Conservation (phyloP, 768 basidiomycete species). For the Lactifluus pinguis region DNA sequence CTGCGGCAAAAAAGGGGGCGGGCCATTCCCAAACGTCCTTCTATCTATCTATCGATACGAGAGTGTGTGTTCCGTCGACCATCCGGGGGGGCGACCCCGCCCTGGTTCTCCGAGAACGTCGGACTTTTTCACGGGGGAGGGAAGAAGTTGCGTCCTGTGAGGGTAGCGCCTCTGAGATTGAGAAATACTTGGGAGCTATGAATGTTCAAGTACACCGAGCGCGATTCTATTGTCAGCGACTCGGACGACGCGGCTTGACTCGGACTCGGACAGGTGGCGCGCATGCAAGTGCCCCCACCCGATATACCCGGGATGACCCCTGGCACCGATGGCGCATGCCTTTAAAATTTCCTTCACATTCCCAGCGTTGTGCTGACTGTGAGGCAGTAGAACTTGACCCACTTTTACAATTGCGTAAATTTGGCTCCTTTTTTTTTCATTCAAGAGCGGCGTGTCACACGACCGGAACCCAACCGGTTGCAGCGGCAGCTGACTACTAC, state of each 20-base stretch:
- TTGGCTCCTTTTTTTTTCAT: too few relatives aligned
- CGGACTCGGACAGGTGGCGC: neutral
- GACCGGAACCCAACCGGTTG: too few relatives aligned
- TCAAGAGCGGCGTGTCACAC: too few relatives aligned
- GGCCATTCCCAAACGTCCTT: slow-evolving; percentile 8
- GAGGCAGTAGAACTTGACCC: too few relatives aligned
- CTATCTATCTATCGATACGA: slow-evolving; percentile 17
- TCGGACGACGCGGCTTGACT: slow-evolving; percentile 2
- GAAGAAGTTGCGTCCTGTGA: neutral
- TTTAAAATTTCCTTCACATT: neutral
- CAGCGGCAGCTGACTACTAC: too few relatives aligned
- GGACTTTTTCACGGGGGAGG: neutral
- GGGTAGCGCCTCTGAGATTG: slow-evolving; percentile 8
- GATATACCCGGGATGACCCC: neutral
- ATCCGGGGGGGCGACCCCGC: neutral
- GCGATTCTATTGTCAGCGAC: slow-evolving; percentile 19
- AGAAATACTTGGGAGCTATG: slow-evolving; percentile 9
- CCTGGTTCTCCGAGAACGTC: neutral
- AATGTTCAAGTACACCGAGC: slow-evolving; percentile 6
- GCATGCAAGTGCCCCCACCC: neutral
- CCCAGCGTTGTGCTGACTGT: neutral
- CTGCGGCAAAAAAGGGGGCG: slow-evolving; percentile 4
- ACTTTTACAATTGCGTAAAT: too few relatives aligned
- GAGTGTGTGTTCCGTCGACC: too few relatives aligned
- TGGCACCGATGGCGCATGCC: neutral